Evolutionary conservation across 2,329 filamentous ascomycete species (phyloP).

Genomic region (Fusarium caatingaense): DNA sequence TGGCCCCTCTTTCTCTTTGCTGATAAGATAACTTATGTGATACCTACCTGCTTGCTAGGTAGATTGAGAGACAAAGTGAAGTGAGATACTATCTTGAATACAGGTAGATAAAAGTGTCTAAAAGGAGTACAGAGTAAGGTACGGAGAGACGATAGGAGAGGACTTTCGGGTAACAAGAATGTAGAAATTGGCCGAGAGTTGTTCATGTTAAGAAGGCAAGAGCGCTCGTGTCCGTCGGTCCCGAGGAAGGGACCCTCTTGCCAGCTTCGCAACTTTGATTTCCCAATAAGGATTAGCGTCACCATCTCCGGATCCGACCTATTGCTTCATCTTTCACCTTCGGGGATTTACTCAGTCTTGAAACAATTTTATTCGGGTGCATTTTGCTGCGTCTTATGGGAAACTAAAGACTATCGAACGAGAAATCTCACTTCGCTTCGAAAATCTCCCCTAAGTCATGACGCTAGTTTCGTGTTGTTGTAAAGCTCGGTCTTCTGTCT

Average conservation of each 20-base stretch:
- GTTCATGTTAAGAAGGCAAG: slow-evolving; percentile 13
- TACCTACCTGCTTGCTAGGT: neutral
- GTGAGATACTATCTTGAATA: neutral
- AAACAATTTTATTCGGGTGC: slow-evolving; percentile 14
- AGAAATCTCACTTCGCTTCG: slow-evolving; percentile 3
- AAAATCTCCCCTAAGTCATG: slow-evolving; percentile 2
- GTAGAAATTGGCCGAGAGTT: slow-evolving; percentile 14
- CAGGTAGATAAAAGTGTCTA: neutral
- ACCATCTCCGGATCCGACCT: slow-evolving; percentile 38
- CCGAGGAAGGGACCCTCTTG: slow-evolving; percentile 34
- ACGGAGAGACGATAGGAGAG: neutral
- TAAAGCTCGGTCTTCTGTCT: slow-evolving; percentile 22
- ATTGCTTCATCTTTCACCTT: slow-evolving; percentile 12
- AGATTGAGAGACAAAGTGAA: neutral
- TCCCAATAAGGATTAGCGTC: slow-evolving; percentile 38
- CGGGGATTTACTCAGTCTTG: slow-evolving; percentile 14
- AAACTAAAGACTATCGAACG: neutral
- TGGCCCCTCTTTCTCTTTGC: slow-evolving; percentile 5
- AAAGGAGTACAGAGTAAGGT: neutral
- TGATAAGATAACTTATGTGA: neutral
- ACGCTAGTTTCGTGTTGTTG: slow-evolving; percentile 12
- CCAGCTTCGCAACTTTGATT: slow-evolving; percentile 4
- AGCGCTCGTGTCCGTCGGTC: slow-evolving; percentile 40
- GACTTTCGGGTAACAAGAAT: slow-evolving; percentile 13
- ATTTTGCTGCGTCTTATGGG: neutral